phyloP scores from a whole-genome alignment of 1,139 yeast species.

The Pichia sp. region DNA sequence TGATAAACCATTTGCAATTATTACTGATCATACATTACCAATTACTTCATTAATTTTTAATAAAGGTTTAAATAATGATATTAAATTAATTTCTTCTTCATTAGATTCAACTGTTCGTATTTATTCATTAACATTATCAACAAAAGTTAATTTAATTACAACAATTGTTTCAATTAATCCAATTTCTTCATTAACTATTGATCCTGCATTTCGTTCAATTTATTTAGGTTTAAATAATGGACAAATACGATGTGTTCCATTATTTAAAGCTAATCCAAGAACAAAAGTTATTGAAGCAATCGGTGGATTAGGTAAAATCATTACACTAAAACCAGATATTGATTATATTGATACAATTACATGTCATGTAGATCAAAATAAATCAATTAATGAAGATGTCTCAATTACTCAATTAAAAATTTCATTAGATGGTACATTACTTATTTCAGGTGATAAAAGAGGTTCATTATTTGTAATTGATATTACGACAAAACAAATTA shows the following conservation, averaged over 20 bases:
- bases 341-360: constrained; percentile 49
- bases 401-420: constrained; percentile 49
- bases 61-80: constrained; percentile 48
- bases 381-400: constrained; percentile 10
- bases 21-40: constrained; percentile 74
- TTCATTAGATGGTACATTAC: constrained; percentile 68
- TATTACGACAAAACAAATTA: constrained; percentile 68
- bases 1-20: constrained; percentile 41
- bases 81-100: constrained; percentile 67
- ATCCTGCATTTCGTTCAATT: constrained; percentile 72
- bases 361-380: constrained; percentile 38
- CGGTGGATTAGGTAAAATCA: constrained; percentile 50
- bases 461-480: constrained; percentile 73
- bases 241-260: constrained; percentile 47
- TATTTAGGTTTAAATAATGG: constrained; percentile 72
- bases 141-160: constrained; percentile 43
- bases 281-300: constrained; percentile 42
- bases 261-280: constrained; percentile 35
- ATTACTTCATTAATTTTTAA: constrained; percentile 57
- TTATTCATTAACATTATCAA: constrained; percentile 38
- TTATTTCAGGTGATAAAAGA: constrained; percentile 66
- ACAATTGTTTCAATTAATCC: constrained; percentile 65
- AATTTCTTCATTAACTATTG: constrained; percentile 57
- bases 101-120: constrained; percentile 70
- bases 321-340: constrained; percentile 47